Evolutionary conservation across 2,329 filamentous ascomycete species (phyloP).

Genomic region (Diplodia corticola): DNA sequence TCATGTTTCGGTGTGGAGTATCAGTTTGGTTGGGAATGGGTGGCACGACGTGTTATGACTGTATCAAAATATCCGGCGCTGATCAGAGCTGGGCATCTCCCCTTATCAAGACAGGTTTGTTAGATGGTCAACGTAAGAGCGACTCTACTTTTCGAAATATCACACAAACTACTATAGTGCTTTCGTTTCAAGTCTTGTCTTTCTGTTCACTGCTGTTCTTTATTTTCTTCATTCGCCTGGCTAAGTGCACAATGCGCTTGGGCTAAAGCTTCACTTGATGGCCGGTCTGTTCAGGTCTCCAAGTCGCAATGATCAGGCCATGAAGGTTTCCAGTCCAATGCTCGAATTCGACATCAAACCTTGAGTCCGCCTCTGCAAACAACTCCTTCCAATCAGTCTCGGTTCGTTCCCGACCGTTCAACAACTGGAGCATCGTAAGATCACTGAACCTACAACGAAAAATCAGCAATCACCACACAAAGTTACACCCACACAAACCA

Average conservation of each 20-base stretch:
- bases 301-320: background rate
- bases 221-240: background rate
- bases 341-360: conserved; percentile 8
- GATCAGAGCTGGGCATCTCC: background rate
- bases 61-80: conserved; percentile 8
- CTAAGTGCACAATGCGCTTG: background rate
- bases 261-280: background rate
- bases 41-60: conserved; percentile 4
- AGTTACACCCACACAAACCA: background rate
- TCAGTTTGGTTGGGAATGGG: background rate
- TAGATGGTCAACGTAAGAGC: background rate
- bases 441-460: conserved; percentile 4
- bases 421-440: conserved; percentile 8
- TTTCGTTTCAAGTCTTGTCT: background rate
- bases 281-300: background rate
- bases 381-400: conserved; percentile 14
- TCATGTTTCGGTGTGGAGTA: background rate
- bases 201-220: background rate
- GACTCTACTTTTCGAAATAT: background rate
- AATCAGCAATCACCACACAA: background rate
- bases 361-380: conserved; percentile 15
- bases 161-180: background rate
- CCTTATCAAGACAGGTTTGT: background rate
- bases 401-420: conserved; percentile 11
- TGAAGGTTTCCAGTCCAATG: background rate